These are phyloP conservation scores for Samsoniella hepiali DNA, from an alignment of 2,329 filamentous ascomycete genomes.

Conservation along the genomic window DNA sequence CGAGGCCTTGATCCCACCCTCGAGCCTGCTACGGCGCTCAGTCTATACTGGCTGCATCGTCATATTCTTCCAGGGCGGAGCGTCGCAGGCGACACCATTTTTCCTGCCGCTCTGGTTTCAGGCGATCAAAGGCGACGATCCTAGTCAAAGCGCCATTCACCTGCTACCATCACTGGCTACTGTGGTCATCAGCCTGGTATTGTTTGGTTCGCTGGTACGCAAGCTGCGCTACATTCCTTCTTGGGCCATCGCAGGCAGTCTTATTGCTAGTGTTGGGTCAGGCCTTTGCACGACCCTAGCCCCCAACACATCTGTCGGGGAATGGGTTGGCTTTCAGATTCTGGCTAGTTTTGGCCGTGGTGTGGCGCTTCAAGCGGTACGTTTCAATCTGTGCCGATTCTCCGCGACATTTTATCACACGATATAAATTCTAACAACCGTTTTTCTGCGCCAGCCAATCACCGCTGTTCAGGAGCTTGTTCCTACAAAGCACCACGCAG, in stretches of 20 bases:
- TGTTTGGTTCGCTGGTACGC: conserved; percentile 1
- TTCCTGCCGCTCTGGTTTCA: conserved; percentile 17
- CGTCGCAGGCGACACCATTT: conserved; percentile 13
- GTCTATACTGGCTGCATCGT: background rate
- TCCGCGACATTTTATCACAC: too few species aligned
- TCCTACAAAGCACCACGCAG: background rate
- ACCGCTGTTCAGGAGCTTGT: conserved; percentile 16
- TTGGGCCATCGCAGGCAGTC: conserved; percentile 11
- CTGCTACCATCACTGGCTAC: conserved; percentile 10
- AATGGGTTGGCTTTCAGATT: conserved; percentile 16
- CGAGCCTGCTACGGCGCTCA: background rate
- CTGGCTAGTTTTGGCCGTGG: conserved; percentile 10
- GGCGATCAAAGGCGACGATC: conserved; percentile 8
- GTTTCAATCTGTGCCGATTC: background rate
- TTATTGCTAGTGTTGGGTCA: background rate
- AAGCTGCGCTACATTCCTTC: background rate
- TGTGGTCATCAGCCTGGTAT: background rate
- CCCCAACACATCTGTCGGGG: background rate
- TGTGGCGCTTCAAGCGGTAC: conserved; percentile 7
- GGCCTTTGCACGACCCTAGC: conserved; percentile 1
- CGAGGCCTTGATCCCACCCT: conserved; percentile 2
- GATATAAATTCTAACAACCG: too few species aligned
- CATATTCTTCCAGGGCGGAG: conserved; percentile 12
- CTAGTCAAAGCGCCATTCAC: conserved; percentile 11
- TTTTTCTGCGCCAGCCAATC: background rate